A percentile compares a stretch with the other conserved stretches of the same genome.
phyloP scores from a whole-genome alignment of 257 asterid genomes.

The Penstemon barbatus region DNA sequence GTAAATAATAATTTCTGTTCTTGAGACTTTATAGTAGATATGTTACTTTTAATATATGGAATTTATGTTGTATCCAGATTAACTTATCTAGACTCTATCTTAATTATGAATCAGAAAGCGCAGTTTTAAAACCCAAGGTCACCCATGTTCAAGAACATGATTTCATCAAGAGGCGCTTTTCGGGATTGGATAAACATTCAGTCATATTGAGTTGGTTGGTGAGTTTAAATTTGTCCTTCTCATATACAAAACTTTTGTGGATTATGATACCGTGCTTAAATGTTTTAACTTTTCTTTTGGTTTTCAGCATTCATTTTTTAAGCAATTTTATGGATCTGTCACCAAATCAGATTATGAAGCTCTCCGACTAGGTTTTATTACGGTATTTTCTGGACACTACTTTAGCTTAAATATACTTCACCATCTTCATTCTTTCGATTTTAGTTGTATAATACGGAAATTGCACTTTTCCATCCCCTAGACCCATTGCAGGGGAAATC shows the following conservation, averaged over 20 bases:
- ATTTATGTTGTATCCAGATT: background rate
- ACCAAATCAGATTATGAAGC: conserved; percentile 86
- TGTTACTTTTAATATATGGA: background rate
- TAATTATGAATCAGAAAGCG: conserved; percentile 23
- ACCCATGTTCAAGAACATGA: conserved; percentile 89
- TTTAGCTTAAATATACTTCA: conserved; percentile 23
- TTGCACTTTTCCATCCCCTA: conserved; percentile 34
- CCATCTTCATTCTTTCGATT: conserved; percentile 1
- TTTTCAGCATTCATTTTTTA: conserved; percentile 82
- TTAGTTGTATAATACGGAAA: conserved; percentile 19
- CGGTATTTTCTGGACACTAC: conserved; percentile 41
- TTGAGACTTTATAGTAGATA: background rate
- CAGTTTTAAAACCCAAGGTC: conserved; percentile 61
- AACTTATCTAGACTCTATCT: conserved; percentile 10
- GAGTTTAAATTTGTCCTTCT: conserved; percentile 33
- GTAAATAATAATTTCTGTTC: conserved; percentile 33
- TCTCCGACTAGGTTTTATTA: conserved; percentile 86
- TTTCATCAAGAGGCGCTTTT: conserved; percentile 78
- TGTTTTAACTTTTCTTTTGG: conserved; percentile 12
- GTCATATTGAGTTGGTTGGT: conserved; percentile 76
- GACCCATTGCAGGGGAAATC: conserved; percentile 91
- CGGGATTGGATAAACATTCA: conserved; percentile 66
- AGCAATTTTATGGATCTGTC: conserved; percentile 93
- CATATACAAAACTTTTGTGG: background rate
- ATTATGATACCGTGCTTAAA: conserved; percentile 9